Base-by-base conservation (phyloP, 2,329 filamentous ascomycete genomes). In the Trematosphaeria pertusa region DNA sequence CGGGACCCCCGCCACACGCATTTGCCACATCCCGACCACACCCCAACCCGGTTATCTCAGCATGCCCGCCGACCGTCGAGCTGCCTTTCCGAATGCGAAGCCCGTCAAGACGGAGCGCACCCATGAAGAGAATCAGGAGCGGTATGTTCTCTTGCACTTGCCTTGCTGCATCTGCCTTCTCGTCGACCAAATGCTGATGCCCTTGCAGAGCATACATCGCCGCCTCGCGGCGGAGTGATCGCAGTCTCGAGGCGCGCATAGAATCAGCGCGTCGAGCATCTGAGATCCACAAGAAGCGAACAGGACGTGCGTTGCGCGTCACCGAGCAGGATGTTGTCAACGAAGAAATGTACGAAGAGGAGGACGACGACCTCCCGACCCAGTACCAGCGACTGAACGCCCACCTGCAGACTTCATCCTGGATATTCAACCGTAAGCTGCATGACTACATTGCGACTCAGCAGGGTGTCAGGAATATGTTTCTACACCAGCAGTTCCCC, bases 301-400 rank as follows among this genome's bases (percentile, higher is more conserved):
- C 92, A 0, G 93, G 92, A 30, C 88, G 91, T 59, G 85, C 82
- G 2, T 80, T 97, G 49, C 86, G 86, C 58, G 88, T 97, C 47
- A 91, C 87, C 19, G 88, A 92, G 70, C 83, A 94, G 63, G 91
- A 94, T 73, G 91, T 96, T 10, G 78, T 88, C 58, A 91, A 90
- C 53, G 92, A 96, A 69, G 91, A 95, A 69, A 96, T 96, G 90
- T 97, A 97, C 67, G 91, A 96, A 64, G 92, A 96, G 71, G 89
- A 96, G 64, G 91, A 96, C 42, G 89, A 96, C 58, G 88, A 92
- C 46, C 68, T 89, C 18, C 85, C 87, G 1, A 80, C 84, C 50
- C 83, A 85, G 43, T 88, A 86, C 64, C 80, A 84, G 47, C 76
- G 84, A 11, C 74, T 90, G 22, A 83, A 83, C 11, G 78, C 83